phyloP scores from a whole-genome alignment of 345 rosid species.

The Hibiscus trionum region DNA sequence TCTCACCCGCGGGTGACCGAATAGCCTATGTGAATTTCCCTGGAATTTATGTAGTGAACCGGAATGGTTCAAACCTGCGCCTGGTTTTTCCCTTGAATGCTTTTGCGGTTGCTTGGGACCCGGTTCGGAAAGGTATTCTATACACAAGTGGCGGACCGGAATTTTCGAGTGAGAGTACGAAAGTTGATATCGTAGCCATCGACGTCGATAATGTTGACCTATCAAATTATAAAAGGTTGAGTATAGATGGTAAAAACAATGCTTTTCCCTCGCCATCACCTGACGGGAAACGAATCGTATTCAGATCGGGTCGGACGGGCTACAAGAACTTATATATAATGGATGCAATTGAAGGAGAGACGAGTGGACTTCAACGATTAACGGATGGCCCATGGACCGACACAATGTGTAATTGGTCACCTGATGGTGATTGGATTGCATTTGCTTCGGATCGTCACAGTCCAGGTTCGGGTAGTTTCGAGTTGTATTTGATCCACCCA shows the following conservation, averaged over 20 bases:
- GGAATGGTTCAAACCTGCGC: constrained; percentile 59
- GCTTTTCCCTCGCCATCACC: constrained; percentile 88
- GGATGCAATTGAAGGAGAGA: constrained; percentile 65
- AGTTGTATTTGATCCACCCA: constrained; percentile 65
- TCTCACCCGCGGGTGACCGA: constrained; percentile 64
- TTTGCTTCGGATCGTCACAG: constrained; percentile 63
- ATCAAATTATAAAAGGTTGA: constrained; percentile 38
- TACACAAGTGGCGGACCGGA: constrained; percentile 71
- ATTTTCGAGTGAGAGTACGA: constrained; percentile 53
- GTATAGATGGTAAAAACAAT: constrained; percentile 62
- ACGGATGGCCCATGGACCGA: constrained; percentile 80
- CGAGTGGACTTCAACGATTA: constrained; percentile 39
- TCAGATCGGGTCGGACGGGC: constrained; percentile 82
- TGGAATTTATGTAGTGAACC: constrained; percentile 71
- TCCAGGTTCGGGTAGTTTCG: constrained; percentile 73
- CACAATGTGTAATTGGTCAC: constrained; percentile 38
- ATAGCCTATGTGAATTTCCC: constrained; percentile 71
- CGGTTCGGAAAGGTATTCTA: constrained; percentile 47
- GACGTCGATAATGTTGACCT: constrained; percentile 34
- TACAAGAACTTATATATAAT: constrained; percentile 72
- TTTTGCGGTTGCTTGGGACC: constrained; percentile 74
- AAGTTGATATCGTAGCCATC: constrained; percentile 65
- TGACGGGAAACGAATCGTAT: constrained; percentile 66
- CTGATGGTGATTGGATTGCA: constrained; percentile 65
- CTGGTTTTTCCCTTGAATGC: constrained; percentile 42